Evolutionary conservation across 305 asterid species (phyloP), one percentile per base, ranked within the genome.

Genomic region (Fraxinus paxiana): DNA sequence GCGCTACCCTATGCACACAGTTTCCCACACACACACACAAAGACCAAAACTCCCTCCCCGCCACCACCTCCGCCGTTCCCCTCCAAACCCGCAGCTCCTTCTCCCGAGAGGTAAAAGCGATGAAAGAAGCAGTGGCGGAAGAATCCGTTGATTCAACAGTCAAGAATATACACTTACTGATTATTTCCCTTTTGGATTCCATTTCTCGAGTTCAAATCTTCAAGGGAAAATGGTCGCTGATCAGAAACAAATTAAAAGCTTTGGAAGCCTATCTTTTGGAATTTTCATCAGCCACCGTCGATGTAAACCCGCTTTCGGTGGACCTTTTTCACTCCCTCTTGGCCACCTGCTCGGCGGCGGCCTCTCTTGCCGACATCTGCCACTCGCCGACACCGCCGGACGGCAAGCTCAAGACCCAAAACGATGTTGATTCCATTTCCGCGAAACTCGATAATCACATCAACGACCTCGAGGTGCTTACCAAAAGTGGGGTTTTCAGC

Each of bases 381-480:
- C 92, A 83, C 77, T 72, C 88, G 34, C 84, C 85, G 1, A 75
- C 87, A 0, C 90, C 85, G 10, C 88, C 86, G 0, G 81, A 59
- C 10, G 98, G 97, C 3, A 94, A 94, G 80, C 92, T 94, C 82
- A 91, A 85, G 79, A 94, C 98, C 70, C 98, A 94, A 59, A 93
- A 84, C 83, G 91, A 92, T 54, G 82, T 94, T 75, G 97, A 91
- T 79, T 89, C 94, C 0, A 12, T 91, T n/a, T 76, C 93, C 0
- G 92, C 94, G 0, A 87, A 86, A 67, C 86, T 94, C 48, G 97
- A 94, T 75, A 85, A 81, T 26, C 97, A 90, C 84, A 85, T 89
- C 61, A 90, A 87, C 71, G 98, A 95, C 87, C 87, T 93, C 28
- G 86, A 88, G 5, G 93, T 95, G 0, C 84, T 95, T 43, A 73